Percentiles rank a stretch among this genome's conserved stretches.
Conservation (phyloP, 2,329 filamentous ascomycete species). For the Beauveria brongniartii region DNA sequence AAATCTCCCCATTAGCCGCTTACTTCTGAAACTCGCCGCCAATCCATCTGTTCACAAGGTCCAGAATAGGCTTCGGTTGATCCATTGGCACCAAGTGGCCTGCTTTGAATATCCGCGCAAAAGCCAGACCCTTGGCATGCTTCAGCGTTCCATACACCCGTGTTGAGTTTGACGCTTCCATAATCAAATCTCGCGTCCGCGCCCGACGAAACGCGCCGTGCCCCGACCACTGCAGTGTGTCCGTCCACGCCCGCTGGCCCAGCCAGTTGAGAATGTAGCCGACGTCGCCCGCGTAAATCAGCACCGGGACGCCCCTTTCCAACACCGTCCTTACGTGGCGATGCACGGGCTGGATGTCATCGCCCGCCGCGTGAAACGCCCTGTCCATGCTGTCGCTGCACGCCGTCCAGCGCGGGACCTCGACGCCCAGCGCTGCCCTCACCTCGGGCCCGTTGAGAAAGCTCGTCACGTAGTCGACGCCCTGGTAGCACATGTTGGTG, state of each 20-base stretch:
- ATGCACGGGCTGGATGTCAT: constrained; percentile 99
- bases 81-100: constrained; percentile 98
- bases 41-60: constrained; percentile 95
- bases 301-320: constrained; percentile 74
- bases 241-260: constrained; percentile 91
- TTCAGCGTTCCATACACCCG: constrained; percentile 69
- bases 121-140: constrained; percentile 85
- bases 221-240: constrained; percentile 87
- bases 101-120: constrained; percentile 78
- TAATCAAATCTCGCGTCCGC: constrained; percentile 55
- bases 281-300: constrained; percentile 86
- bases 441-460: constrained; percentile 82
- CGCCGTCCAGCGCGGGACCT: constrained; percentile 82
- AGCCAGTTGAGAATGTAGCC: constrained; percentile 98
- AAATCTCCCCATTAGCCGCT: not conserved
- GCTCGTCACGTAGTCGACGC: constrained; percentile 76
- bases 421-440: constrained; percentile 79
- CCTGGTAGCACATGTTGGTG: constrained; percentile 85
- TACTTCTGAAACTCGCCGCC: constrained; percentile 61
- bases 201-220: constrained; percentile 72
- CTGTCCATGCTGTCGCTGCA: constrained; percentile 99
- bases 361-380: constrained; percentile 94
- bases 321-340: constrained; percentile 77
- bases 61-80: constrained; percentile 79
- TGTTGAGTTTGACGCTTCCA: constrained; percentile 19